Evolutionary conservation across 2,329 filamentous ascomycete genomes (phyloP), one percentile per base, ranked within the genome.

Genomic region (Arthroderma sp.): DNA sequence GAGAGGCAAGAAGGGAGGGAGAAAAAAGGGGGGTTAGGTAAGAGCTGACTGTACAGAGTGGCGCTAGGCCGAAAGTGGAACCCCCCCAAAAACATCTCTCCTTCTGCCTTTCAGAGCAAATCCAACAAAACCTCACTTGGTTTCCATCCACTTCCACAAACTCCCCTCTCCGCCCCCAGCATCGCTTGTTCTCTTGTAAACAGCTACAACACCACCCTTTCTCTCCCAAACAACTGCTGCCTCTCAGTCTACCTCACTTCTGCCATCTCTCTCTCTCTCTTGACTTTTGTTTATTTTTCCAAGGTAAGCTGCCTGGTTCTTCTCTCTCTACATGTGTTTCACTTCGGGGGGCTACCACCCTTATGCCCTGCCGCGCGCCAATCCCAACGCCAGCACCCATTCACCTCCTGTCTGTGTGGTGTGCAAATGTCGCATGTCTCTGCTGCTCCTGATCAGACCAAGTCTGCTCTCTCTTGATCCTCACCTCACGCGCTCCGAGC

Each of bases 181-280:
- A 8, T 28, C 25, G 21, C 43, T 35, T 28, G 55, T 59, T 56
- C 55, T 54, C 51, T 49, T 55, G 47, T 25, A 19, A 47, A 47
- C 41, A 28, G 41, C 47, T 38, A 35, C 49, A n/a, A n/a, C 43
- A n/a, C 35, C 37, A 19, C 47, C 21, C 9, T 13, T 9, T 39
- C 33, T 33, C 17, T 38, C 35, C 28, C n/a, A n/a, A n/a, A n/a
- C 31, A 51, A 51, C 39, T 53, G 56, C 25, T 56, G 60, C 56
- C 56, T 58, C 56, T 53, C 54, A 58, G 53, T 56, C 57, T 55
- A 61, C 59, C 60, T 59, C 63, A 59, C 58, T 54, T 21, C 37
- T 19, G 33, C 33, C 33, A 9, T 6, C 9, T 21, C 55, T 62
- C 23, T 11, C 60, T 56, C 60, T 59, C 58, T 52, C 59, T 57